Percentiles rank a stretch among this genome's conserved stretches.
Conservation (phyloP, 345 rosid species). For the Firmiana major region DNA sequence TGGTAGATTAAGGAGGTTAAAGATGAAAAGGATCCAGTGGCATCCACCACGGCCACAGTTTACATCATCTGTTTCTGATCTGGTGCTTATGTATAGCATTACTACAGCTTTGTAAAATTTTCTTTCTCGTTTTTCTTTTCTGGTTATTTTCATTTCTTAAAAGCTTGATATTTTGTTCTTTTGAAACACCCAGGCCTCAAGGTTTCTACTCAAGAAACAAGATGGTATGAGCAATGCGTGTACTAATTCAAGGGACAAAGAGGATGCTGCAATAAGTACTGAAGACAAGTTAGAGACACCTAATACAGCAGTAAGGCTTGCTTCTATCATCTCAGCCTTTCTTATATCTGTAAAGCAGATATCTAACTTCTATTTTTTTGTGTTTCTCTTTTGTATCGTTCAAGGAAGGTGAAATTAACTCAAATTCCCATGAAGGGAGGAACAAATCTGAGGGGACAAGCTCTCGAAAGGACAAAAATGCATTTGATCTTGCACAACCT, state of each 20-base stretch:
- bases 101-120: not conserved
- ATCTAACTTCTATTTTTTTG: not conserved
- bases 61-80: conserved; percentile 67
- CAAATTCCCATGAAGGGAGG: conserved; percentile 12
- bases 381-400: not conserved
- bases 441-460: conserved; percentile 10
- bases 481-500: conserved; percentile 17
- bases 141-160: conserved; percentile 6
- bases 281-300: conserved; percentile 42
- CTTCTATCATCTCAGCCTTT: conserved; percentile 3
- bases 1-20: conserved; percentile 32
- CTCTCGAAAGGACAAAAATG: conserved; percentile 18
- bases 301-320: conserved; percentile 44
- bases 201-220: conserved; percentile 37
- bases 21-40: conserved; percentile 55
- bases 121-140: not conserved
- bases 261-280: conserved; percentile 27
- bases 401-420: conserved; percentile 21
- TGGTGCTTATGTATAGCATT: conserved; percentile 52
- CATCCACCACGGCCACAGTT: conserved; percentile 51
- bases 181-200: conserved; percentile 52
- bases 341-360: not conserved
- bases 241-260: conserved; percentile 28
- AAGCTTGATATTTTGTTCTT: conserved; percentile 18
- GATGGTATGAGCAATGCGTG: conserved; percentile 31